A percentile compares a stretch with the other conserved stretches of the same genome.
Evolutionary conservation across 768 basidiomycete species (phyloP).

Genomic region (Suillus fuscotomentosus): DNA sequence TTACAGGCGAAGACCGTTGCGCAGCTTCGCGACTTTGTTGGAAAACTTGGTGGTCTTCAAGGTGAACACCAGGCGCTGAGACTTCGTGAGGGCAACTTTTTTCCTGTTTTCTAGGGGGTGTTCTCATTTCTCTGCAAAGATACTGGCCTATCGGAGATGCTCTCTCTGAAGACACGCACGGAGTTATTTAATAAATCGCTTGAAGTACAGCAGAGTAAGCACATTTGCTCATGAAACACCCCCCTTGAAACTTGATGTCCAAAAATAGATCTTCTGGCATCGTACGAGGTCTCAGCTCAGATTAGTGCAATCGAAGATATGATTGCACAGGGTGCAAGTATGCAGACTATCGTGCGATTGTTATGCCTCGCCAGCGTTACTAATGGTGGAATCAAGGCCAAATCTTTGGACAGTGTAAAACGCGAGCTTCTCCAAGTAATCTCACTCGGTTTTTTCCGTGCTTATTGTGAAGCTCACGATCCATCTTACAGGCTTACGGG

Average conservation of each 20-base stretch:
- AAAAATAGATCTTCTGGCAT: conserved; percentile 82
- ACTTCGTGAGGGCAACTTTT: conserved; percentile 61
- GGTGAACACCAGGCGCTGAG: conserved; percentile 86
- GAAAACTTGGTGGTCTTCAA: conserved; percentile 89
- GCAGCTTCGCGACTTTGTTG: conserved; percentile 93
- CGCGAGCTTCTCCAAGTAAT: conserved; percentile 84
- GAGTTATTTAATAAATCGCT: conserved; percentile 89
- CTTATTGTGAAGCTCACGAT: conserved; percentile 2
- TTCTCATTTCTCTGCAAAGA: conserved; percentile 47
- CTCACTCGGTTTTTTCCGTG: neutral
- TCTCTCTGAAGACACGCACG: conserved; percentile 80
- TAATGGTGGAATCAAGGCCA: conserved; percentile 82
- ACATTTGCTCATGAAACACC: conserved; percentile 6
- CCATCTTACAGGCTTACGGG: conserved; percentile 61
- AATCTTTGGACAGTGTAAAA: conserved; percentile 83
- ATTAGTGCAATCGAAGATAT: conserved; percentile 88
- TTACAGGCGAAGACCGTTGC: conserved; percentile 88
- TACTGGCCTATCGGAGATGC: conserved; percentile 89
- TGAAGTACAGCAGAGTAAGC: conserved; percentile 93
- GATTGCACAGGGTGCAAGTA: conserved; percentile 81
- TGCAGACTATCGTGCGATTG: conserved; percentile 75
- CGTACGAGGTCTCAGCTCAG: conserved; percentile 81
- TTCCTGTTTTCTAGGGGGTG: conserved; percentile 1
- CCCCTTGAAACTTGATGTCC: conserved; percentile 8
- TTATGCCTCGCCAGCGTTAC: conserved; percentile 86